phyloP scores from a whole-genome alignment of 2,329 filamentous ascomycete species.

The Penicillium olsonii region DNA sequence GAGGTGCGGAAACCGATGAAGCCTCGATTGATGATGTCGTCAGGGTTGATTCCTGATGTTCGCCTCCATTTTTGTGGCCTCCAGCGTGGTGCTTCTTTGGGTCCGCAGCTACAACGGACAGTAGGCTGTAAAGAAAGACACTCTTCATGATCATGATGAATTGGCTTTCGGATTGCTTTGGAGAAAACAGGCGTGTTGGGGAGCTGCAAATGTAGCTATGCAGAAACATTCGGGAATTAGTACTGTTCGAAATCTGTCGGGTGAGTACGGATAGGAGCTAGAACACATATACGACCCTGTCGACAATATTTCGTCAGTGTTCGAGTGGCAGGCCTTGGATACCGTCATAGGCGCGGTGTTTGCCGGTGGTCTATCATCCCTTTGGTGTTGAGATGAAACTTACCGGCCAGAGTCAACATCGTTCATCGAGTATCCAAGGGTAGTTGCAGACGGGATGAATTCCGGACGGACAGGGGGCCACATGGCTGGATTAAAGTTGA shows the following conservation, averaged over 20 bases:
- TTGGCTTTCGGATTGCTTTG: not conserved
- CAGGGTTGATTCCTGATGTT: not conserved
- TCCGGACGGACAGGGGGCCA: conserved; percentile 1
- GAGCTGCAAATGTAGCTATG: too few species aligned
- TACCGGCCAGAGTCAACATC: not conserved
- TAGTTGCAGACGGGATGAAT: conserved; percentile 2
- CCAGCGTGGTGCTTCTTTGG: conserved; percentile 7
- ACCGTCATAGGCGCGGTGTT: not conserved
- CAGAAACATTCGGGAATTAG: not conserved
- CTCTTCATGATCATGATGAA: conserved; percentile 17
- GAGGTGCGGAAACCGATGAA: conserved; percentile 18
- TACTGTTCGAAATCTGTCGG: not conserved
- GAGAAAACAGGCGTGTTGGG: not conserved
- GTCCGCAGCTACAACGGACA: conserved; percentile 20
- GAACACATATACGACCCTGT: not conserved
- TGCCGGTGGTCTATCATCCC: not conserved
- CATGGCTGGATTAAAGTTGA: not conserved
- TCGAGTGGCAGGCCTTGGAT: not conserved
- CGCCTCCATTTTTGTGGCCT: not conserved
- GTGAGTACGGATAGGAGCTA: not conserved
- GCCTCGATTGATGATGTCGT: not conserved
- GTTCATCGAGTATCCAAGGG: not conserved
- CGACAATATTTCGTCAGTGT: not conserved
- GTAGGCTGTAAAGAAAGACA: conserved; percentile 13
- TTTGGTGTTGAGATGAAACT: too few species aligned